phyloP scores from a whole-genome alignment of 352 stramenopile species.

The Pythium plurisporium region DNA sequence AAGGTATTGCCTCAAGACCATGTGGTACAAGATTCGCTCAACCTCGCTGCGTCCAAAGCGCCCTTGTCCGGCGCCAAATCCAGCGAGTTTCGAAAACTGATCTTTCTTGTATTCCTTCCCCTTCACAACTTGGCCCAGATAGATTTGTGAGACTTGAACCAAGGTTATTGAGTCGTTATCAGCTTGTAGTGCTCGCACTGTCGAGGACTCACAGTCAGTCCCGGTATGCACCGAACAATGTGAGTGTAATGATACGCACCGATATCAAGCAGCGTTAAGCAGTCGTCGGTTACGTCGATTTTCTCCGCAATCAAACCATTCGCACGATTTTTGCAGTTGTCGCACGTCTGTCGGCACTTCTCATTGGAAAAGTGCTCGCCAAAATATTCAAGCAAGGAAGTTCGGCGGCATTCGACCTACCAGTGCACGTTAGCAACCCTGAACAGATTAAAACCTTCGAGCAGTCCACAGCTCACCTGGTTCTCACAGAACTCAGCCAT shows the following conservation, averaged over 20 bases:
- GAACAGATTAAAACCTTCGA: not conserved
- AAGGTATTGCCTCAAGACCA: constrained; percentile 83
- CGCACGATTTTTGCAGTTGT: constrained; percentile 84
- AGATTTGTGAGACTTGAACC: constrained; percentile 71
- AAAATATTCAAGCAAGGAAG: constrained; percentile 83
- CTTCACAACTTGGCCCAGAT: constrained; percentile 61
- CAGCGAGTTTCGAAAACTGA: constrained; percentile 47
- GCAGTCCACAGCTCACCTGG: constrained; percentile 33
- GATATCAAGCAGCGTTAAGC: constrained; percentile 47
- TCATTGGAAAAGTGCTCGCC: constrained; percentile 82
- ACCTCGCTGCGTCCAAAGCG: constrained; percentile 75
- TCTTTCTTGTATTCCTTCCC: constrained; percentile 68
- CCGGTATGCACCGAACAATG: not conserved
- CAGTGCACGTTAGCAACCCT: not conserved
- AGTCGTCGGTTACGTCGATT: constrained; percentile 74
- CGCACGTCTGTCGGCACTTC: constrained; percentile 70
- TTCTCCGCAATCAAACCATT: constrained; percentile 66
- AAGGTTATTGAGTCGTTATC: constrained; percentile 60
- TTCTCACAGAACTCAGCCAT: constrained; percentile 89
- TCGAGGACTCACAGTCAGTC: constrained; percentile 24
- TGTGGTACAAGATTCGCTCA: constrained; percentile 84
- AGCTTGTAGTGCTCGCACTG: constrained; percentile 46
- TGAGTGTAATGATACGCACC: constrained; percentile 34
- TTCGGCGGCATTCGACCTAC: constrained; percentile 73
- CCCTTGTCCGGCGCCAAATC: constrained; percentile 67